Conservation (phyloP, 306 rosid species). For the Herpetospermum pedunculosum region DNA sequence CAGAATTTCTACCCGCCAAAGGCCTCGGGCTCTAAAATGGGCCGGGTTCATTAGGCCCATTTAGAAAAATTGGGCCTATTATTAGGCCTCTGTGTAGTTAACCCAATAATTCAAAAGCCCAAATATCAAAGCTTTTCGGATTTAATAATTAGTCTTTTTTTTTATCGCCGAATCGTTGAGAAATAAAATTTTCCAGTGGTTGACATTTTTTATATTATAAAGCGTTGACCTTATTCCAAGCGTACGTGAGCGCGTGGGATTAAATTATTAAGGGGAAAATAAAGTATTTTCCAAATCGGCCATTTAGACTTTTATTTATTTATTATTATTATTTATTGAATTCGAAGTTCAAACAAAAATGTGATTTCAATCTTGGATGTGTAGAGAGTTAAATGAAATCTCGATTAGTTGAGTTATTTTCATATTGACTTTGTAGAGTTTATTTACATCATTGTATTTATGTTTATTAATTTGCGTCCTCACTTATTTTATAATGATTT, state of each 20-base stretch:
- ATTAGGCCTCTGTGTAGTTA: background rate
- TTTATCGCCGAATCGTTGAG: background rate
- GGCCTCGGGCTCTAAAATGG: background rate
- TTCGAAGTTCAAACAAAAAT: too few relatives aligned
- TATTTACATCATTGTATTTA: too few relatives aligned
- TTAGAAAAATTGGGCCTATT: background rate
- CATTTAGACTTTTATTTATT: background rate
- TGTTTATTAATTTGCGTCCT: background rate
- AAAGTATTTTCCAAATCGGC: background rate
- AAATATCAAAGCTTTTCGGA: background rate
- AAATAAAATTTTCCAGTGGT: background rate
- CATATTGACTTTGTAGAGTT: too few relatives aligned
- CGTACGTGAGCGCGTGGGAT: background rate
- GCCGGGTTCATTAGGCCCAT: background rate
- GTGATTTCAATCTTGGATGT: too few relatives aligned
- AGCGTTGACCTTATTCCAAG: background rate
- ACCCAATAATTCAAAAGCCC: background rate
- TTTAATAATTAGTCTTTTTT: background rate
- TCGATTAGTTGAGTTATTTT: too few relatives aligned
- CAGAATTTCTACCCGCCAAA: background rate
- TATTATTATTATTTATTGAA: background rate
- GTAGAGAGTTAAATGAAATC: too few relatives aligned
- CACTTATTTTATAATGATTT: background rate
- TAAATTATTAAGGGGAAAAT: background rate
- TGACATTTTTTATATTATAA: background rate